Conservation (phyloP, 2,329 filamentous ascomycete genomes). For the Triangularia verruculosa region DNA sequence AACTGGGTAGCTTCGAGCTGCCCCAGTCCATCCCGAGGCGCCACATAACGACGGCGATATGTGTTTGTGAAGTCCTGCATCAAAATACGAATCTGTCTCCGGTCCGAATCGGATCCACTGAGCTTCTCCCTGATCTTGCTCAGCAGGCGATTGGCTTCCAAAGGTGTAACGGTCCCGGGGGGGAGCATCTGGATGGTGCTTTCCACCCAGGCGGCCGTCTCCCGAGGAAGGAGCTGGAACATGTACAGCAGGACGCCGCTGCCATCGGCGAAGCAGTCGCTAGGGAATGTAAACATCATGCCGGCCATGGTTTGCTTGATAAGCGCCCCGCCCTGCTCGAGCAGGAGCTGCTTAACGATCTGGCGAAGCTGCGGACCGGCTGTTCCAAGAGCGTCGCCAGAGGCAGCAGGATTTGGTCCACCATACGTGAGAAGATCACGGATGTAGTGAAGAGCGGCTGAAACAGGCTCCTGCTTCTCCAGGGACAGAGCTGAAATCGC, state of each 20-base stretch:
- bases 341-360: constrained; percentile 69
- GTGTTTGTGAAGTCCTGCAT: constrained; percentile 96
- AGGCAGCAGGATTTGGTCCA: constrained; percentile 67
- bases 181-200: constrained; percentile 82
- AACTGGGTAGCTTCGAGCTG: constrained; percentile 84
- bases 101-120: constrained; percentile 55
- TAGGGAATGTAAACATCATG: constrained; percentile 99
- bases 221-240: constrained; percentile 79
- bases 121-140: constrained; percentile 77
- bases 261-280: constrained; percentile 92
- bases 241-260: constrained; percentile 87
- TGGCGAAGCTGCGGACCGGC: constrained; percentile 68
- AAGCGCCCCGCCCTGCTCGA: constrained; percentile 69
- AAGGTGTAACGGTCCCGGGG: constrained; percentile 71
- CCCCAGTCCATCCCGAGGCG: constrained; percentile 87
- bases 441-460: constrained; percentile 88
- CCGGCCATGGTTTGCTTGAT: constrained; percentile 89
- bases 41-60: constrained; percentile 89
- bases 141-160: constrained; percentile 78
- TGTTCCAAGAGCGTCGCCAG: constrained; percentile 51
- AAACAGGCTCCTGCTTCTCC: constrained; percentile 87
- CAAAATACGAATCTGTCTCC: constrained; percentile 76
- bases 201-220: constrained; percentile 80
- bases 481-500: constrained; percentile 82
- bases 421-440: constrained; percentile 89